A percentile compares a stretch with the other conserved stretches of the same genome.
Evolutionary conservation across 306 rosid species (phyloP).

Genomic region (Vigna unguiculata): DNA sequence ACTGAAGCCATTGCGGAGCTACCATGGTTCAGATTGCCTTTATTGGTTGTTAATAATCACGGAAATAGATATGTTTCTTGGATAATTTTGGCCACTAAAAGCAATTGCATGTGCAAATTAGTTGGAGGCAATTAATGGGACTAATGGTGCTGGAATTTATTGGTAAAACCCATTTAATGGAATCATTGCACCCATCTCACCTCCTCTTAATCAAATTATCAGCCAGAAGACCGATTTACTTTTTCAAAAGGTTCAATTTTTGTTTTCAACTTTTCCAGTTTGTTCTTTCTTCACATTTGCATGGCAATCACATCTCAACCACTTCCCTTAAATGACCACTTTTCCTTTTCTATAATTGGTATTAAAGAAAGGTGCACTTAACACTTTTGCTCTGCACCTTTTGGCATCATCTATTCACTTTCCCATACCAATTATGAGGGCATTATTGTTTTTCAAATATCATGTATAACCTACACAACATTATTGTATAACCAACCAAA

Average conservation of each 20-base stretch:
- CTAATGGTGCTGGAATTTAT: conserved; percentile 46
- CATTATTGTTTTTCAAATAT: neutral
- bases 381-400: neutral
- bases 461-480: neutral
- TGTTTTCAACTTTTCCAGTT: too few relatives aligned
- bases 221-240: too few relatives aligned
- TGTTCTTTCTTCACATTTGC: too few relatives aligned
- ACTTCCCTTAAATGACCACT: too few relatives aligned
- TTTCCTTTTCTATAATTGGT: too few relatives aligned
- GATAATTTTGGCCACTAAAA: neutral
- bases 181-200: too few relatives aligned
- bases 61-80: neutral
- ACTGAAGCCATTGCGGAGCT: conserved; percentile 31
- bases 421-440: neutral
- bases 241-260: too few relatives aligned
- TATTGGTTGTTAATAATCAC: conserved; percentile 8
- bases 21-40: neutral
- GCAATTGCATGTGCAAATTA: conserved; percentile 24
- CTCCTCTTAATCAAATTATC: too few relatives aligned
- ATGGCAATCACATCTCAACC: too few relatives aligned
- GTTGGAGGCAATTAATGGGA: conserved; percentile 37
- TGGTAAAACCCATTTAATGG: conserved; percentile 42
- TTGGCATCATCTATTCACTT: neutral
- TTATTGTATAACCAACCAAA: too few relatives aligned
- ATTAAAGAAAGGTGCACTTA: neutral